Conservation (phyloP, 1,284 basidiomycete genomes). For the Neonothopanus nambi region DNA sequence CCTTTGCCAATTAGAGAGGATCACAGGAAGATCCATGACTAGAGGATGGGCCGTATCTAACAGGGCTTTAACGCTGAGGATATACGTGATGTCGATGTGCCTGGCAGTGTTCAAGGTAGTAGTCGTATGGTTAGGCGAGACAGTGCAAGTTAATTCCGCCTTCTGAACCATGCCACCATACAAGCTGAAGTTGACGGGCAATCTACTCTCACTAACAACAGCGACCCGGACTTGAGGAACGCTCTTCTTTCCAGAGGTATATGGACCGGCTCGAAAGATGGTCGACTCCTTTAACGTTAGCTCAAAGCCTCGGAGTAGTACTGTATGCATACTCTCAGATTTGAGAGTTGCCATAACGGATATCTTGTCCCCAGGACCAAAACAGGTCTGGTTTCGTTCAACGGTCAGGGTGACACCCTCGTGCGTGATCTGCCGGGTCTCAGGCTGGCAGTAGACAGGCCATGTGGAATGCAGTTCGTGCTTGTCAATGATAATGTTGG, state of each 20-base stretch:
- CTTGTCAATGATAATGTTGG: slow-evolving; percentile 81
- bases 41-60: slow-evolving; percentile 68
- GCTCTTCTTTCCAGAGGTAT: slow-evolving; percentile 52
- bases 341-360: slow-evolving; percentile 68
- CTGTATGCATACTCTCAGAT: slow-evolving; percentile 63
- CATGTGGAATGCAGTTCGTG: slow-evolving; percentile 88
- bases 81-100: slow-evolving; percentile 81
- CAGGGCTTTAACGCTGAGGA: slow-evolving; percentile 73
- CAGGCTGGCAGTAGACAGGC: slow-evolving; percentile 82
- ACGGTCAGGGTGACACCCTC: slow-evolving; percentile 75
- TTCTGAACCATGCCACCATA: slow-evolving; percentile 71
- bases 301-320: slow-evolving; percentile 78
- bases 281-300: slow-evolving; percentile 76
- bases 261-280: slow-evolving; percentile 60
- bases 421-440: slow-evolving; percentile 64
- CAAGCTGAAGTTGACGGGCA: slow-evolving; percentile 69
- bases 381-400: slow-evolving; percentile 75
- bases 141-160: slow-evolving; percentile 65
- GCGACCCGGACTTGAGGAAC: slow-evolving; percentile 56
- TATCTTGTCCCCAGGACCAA: slow-evolving; percentile 82
- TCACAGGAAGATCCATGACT: slow-evolving; percentile 71
- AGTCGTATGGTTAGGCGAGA: slow-evolving; percentile 71
- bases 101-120: slow-evolving; percentile 76
- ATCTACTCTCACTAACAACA: slow-evolving; percentile 63
- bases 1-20: slow-evolving; percentile 82